Evolutionary conservation across 73 alveolate species (phyloP).

Genomic region (Tetrahymena malaccensis): DNA sequence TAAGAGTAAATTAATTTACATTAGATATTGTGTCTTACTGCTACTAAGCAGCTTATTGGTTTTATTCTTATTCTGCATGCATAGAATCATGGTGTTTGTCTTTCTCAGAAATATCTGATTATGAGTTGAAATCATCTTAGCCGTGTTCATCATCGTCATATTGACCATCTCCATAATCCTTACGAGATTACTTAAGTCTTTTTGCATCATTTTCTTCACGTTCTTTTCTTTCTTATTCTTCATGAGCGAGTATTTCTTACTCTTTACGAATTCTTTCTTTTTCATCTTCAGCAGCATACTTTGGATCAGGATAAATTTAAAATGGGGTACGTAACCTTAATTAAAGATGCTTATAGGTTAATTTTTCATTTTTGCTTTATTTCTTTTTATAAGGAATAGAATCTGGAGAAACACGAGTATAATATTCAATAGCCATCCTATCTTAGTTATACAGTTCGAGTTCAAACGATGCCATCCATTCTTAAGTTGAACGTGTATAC

Average conservation of each 20-base stretch:
- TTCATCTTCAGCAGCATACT: conserved; percentile 83
- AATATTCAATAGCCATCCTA: conserved; percentile 74
- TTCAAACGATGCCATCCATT: conserved; percentile 50
- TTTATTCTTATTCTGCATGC: not conserved
- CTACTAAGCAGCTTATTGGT: not conserved
- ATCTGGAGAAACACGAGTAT: conserved; percentile 86
- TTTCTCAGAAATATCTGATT: conserved; percentile 15
- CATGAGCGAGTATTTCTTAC: conserved; percentile 49
- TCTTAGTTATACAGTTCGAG: conserved; percentile 56
- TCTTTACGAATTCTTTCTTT: conserved; percentile 71
- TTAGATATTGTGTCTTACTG: conserved; percentile 22
- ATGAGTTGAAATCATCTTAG: not conserved
- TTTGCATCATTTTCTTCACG: conserved; percentile 78
- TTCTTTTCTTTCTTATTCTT: conserved; percentile 63
- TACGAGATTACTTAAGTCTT: conserved; percentile 25
- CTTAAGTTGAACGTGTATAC: conserved; percentile 44
- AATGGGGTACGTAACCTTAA: conserved; percentile 79
- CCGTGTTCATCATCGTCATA: conserved; percentile 27
- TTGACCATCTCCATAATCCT: conserved; percentile 32
- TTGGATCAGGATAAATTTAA: conserved; percentile 87
- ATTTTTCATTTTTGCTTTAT: conserved; percentile 63
- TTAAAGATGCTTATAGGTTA: conserved; percentile 75
- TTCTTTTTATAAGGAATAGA: conserved; percentile 81
- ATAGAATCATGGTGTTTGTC: conserved; percentile 30
- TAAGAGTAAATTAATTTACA: conserved; percentile 30